phyloP scores from a whole-genome alignment of 768 basidiomycete genomes.

The Termitomyces bulborhizus region DNA sequence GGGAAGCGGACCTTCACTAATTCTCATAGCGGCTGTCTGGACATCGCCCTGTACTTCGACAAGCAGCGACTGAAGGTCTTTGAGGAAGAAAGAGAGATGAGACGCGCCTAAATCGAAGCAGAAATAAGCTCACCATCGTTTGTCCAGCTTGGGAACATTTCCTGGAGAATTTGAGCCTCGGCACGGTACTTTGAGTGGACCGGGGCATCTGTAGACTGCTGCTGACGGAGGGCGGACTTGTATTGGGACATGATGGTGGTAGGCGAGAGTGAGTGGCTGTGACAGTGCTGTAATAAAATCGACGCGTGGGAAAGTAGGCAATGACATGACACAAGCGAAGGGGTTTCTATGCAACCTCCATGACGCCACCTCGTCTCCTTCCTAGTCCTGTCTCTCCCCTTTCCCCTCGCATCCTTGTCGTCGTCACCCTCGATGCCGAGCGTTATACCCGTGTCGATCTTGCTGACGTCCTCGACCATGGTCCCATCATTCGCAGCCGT shows the following conservation, averaged over 20 bases:
- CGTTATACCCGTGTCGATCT: constrained; percentile 17
- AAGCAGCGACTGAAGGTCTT: constrained; percentile 68
- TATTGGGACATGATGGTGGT: constrained; percentile 42
- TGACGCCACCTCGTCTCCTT: not conserved
- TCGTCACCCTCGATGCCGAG: constrained; percentile 15
- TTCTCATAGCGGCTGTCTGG: constrained; percentile 62
- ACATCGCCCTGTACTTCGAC: constrained; percentile 64
- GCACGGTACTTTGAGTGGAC: constrained; percentile 41
- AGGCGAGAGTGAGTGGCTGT: constrained; percentile 7
- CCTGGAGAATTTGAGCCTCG: constrained; percentile 59
- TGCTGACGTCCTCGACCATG: constrained; percentile 14
- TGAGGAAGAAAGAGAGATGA: constrained; percentile 15
- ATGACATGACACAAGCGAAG: not conserved
- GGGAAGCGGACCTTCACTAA: constrained; percentile 57
- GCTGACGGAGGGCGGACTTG: constrained; percentile 41
- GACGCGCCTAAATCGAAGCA: constrained; percentile 16
- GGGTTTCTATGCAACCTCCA: not conserved
- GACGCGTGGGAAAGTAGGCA: constrained; percentile 14
- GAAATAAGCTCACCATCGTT: constrained; percentile 47
- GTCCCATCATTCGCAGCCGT: constrained; percentile 13
- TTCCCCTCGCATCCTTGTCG: constrained; percentile 10
- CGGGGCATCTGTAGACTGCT: constrained; percentile 25
- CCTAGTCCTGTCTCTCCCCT: constrained; percentile 5
- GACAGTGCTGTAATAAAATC: constrained; percentile 13
- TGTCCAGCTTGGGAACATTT: constrained; percentile 66